Percentiles rank a stretch among this genome's conserved stretches.
These are phyloP conservation scores for Amanita rubescens DNA, from an alignment of 768 basidiomycete genomes.

Conservation along the genomic window DNA sequence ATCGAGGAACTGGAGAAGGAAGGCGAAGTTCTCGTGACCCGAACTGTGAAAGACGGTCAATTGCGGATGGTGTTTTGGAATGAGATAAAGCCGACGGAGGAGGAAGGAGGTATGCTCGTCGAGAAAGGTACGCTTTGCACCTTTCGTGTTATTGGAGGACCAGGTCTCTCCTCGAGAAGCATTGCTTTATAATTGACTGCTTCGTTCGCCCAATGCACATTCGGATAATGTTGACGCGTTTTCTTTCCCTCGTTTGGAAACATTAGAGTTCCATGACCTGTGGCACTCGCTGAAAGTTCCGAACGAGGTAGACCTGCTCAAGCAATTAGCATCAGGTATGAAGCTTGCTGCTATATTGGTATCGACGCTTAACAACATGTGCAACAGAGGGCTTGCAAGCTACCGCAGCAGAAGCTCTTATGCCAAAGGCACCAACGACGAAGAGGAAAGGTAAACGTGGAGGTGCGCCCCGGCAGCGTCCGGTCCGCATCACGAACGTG, in stretches of 20 bases:
- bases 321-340: conserved; percentile 67
- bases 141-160: not conserved
- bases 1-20: conserved; percentile 88
- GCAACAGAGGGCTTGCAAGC: conserved; percentile 70
- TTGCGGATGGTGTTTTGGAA: conserved; percentile 87
- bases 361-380: conserved; percentile 9
- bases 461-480: conserved; percentile 62
- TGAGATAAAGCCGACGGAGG: conserved; percentile 72
- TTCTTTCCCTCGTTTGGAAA: not conserved
- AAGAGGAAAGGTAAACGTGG: conserved; percentile 83
- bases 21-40: conserved; percentile 82
- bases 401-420: conserved; percentile 56
- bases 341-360: conserved; percentile 3
- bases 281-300: conserved; percentile 86
- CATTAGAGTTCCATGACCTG: conserved; percentile 74
- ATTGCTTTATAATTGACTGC: not conserved
- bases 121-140: conserved; percentile 61
- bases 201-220: not conserved
- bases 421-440: conserved; percentile 44
- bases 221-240: not conserved
- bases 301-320: conserved; percentile 75
- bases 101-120: conserved; percentile 60
- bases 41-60: conserved; percentile 77
- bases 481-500: conserved; percentile 80
- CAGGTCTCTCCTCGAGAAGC: not conserved